These are phyloP conservation scores for Aspergillus conjunctus DNA, from an alignment of 495 filamentous ascomycete species.

Conservation along the genomic window DNA sequence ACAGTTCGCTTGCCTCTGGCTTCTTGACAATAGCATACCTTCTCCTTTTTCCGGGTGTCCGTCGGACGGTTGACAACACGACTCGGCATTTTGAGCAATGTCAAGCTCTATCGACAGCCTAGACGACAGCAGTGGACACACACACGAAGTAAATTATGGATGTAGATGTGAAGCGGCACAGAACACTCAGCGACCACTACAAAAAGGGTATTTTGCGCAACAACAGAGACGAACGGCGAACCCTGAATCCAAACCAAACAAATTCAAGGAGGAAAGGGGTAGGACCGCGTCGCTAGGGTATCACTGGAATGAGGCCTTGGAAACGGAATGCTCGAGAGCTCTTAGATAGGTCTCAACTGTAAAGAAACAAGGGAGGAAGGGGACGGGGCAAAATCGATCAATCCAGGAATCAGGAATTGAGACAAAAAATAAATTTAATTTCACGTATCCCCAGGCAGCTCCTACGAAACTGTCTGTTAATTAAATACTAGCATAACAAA, in stretches of 20 bases:
- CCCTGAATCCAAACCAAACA: constrained; percentile 22
- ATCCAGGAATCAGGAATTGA: background rate
- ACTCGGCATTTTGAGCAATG: constrained; percentile 39
- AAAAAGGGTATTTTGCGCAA: background rate
- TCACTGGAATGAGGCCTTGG: constrained; percentile 41
- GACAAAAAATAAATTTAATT: background rate
- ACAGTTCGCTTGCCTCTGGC: background rate
- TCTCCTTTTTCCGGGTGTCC: constrained; percentile 60
- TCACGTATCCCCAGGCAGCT: background rate
- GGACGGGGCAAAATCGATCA: background rate
- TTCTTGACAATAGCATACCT: constrained; percentile 32
- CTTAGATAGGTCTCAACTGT: background rate
- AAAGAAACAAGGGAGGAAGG: constrained; percentile 11
- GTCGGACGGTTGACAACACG: constrained; percentile 65
- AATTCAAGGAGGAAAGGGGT: constrained; percentile 25
- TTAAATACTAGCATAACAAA: background rate
- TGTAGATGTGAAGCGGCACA: background rate
- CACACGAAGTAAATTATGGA: no score
- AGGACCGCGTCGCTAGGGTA: constrained; percentile 33
- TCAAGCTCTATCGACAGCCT: constrained; percentile 14
- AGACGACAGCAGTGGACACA: background rate
- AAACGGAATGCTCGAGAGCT: constrained; percentile 17
- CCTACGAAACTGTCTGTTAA: background rate
- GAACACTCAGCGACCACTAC: no score
- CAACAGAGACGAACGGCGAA: constrained; percentile 22